These are phyloP conservation scores for Sungouiozyma ichnusensis DNA, from an alignment of 805 yeast species.

Conservation along the genomic window DNA sequence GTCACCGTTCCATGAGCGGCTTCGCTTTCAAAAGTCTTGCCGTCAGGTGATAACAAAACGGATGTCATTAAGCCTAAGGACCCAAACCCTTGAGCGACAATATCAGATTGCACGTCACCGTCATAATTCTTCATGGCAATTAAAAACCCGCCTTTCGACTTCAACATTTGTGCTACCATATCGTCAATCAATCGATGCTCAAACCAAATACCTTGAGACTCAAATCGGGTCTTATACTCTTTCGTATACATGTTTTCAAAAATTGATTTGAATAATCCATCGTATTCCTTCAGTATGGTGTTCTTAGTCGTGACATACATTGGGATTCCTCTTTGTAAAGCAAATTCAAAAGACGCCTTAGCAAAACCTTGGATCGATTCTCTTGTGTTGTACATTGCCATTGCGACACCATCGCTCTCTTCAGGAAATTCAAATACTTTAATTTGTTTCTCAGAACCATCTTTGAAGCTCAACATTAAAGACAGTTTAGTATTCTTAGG, in stretches of 20 bases:
- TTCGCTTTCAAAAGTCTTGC: conserved; percentile 87
- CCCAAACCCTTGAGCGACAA: conserved; percentile 96
- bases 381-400: conserved; percentile 93
- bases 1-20: conserved; percentile 98
- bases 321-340: conserved; percentile 65
- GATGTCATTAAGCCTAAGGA: conserved; percentile 95
- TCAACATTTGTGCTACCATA: conserved; percentile 98
- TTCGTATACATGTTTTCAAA: conserved; percentile 69
- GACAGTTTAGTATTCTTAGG: conserved; percentile 63
- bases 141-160: conserved; percentile 86
- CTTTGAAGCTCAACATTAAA: conserved; percentile 67
- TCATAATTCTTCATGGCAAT: conserved; percentile 96
- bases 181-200: conserved; percentile 95
- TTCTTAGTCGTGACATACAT: conserved; percentile 84
- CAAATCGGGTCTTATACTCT: conserved; percentile 61
- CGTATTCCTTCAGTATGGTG: conserved; percentile 86
- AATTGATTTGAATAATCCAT: conserved; percentile 89
- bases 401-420: conserved; percentile 37
- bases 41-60: conserved; percentile 89
- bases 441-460: conserved; percentile 34
- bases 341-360: conserved; percentile 81
- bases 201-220: conserved; percentile 75
- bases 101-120: conserved; percentile 96
- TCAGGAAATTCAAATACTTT: conserved; percentile 42
- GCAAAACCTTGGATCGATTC: conserved; percentile 86